Evolutionary conservation across 495 filamentous ascomycete genomes (phyloP).

Genomic region (Xylaria venustula): DNA sequence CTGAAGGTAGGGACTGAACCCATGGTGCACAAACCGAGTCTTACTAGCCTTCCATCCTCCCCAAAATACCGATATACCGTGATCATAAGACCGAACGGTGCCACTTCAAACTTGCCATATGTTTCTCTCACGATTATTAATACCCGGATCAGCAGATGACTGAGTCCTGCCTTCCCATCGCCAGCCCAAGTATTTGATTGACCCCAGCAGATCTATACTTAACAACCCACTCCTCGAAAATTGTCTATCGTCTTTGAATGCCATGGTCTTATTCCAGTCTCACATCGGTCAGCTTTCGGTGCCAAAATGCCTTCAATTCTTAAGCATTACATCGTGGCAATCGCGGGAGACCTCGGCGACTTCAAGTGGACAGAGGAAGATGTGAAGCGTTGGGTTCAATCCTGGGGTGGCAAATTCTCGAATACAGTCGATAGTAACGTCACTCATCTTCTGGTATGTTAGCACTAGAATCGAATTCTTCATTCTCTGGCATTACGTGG

Average conservation of each 20-base stretch:
- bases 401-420: conserved; percentile 26
- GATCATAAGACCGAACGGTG: background rate
- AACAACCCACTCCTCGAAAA: background rate
- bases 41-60: too few species aligned
- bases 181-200: too few species aligned
- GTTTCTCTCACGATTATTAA: too few species aligned
- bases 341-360: conserved; percentile 29
- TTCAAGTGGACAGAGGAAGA: conserved; percentile 27
- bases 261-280: background rate
- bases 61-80: too few species aligned
- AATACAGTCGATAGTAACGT: conserved; percentile 20
- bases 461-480: too few species aligned
- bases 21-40: too few species aligned
- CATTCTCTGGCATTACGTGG: too few species aligned
- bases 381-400: conserved; percentile 31
- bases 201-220: too few species aligned
- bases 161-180: background rate
- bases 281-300: background rate
- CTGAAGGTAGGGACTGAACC: too few species aligned
- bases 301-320: conserved; percentile 24
- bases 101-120: background rate
- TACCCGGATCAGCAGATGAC: background rate
- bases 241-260: background rate
- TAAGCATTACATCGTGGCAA: conserved; percentile 25
- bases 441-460: conserved; percentile 43